These are phyloP conservation scores for Euphorbia corollata DNA, from an alignment of 441 rosid genomes.

Conservation along the genomic window DNA sequence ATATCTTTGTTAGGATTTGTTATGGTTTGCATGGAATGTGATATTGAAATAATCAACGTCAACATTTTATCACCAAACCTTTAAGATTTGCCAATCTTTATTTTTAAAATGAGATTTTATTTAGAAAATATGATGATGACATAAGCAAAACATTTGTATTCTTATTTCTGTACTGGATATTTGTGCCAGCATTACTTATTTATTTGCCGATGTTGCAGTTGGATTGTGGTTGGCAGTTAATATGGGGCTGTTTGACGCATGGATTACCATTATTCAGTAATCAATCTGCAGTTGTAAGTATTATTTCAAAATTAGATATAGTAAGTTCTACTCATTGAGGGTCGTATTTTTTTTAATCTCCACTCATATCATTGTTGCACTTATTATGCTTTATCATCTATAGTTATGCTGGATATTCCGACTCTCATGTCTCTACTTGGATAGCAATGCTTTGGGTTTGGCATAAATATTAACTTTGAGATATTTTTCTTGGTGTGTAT, in stretches of 20 bases:
- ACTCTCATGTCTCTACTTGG: neutral
- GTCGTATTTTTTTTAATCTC: neutral
- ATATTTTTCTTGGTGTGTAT: neutral
- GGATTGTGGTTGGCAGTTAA: conserved; percentile 61
- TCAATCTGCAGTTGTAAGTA: conserved; percentile 62
- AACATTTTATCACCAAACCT: neutral
- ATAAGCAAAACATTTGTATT: conserved; percentile 11
- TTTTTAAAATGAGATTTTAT: neutral
- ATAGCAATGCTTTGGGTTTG: neutral
- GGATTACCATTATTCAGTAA: conserved; percentile 79
- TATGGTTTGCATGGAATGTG: neutral
- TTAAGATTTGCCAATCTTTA: neutral
- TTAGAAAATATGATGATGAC: neutral
- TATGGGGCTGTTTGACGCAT: conserved; percentile 75
- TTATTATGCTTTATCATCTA: neutral
- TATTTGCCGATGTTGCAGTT: conserved; percentile 43
- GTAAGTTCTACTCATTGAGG: neutral
- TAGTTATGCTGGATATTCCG: neutral
- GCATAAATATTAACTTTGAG: neutral
- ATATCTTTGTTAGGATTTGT: neutral
- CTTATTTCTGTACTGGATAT: conserved; percentile 8
- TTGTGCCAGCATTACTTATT: conserved; percentile 21
- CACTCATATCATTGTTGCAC: neutral
- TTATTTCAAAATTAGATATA: conserved; percentile 7
- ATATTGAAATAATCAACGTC: neutral